Evolutionary conservation across 1,284 basidiomycete genomes (phyloP), one percentile per base, ranked within the genome.

Genomic region (Naganishia cerealis): DNA sequence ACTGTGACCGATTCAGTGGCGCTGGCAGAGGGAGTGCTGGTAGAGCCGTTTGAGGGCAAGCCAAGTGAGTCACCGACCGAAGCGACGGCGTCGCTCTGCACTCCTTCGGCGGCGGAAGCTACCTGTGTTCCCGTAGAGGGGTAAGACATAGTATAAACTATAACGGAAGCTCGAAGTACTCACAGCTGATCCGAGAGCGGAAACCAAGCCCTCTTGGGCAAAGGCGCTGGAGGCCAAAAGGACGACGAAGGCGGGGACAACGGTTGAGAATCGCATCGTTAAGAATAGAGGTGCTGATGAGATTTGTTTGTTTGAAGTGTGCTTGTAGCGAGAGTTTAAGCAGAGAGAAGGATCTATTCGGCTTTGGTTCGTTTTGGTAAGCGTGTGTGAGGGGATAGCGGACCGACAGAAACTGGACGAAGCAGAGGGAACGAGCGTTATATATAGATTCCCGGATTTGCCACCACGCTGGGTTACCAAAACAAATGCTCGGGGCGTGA

Each of bases 241-340:
- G 21, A 29, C 24, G 12, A 53, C 18, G 42, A 50, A 36, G 36
- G 61, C 18, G 1, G 61, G 38, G 10, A 54, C 16, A 18, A 63
- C 40, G 21, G 46, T 54, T 2, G 50, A 39, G 38, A 63, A 63
- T 53, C 61, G 61, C 61, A 63, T 63, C 21, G 46, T 50, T 2
- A 15, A 15, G n/a, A 50, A 21, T 50, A 9, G 8, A 50, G 46
- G 46, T 21, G 21, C n/a, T 50, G 46, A 50, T 24, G n/a, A 15
- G 15, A n/a, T 50, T 24, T 3, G 24, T 8, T 29, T 59, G 57
- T 1, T 36, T 36, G 40, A 24, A 21, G 46, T 50, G 46, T 24
- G 46, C 13, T 21, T 8, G 2, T 12, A 50, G 3, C 1, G 46
- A 24, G 13, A 9, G 6, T 33, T 33, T 33, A 1, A 24, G 46